Base-by-base conservation (phyloP, 192 early-diverging fungal species). In the Backusella tarrabulga region DNA sequence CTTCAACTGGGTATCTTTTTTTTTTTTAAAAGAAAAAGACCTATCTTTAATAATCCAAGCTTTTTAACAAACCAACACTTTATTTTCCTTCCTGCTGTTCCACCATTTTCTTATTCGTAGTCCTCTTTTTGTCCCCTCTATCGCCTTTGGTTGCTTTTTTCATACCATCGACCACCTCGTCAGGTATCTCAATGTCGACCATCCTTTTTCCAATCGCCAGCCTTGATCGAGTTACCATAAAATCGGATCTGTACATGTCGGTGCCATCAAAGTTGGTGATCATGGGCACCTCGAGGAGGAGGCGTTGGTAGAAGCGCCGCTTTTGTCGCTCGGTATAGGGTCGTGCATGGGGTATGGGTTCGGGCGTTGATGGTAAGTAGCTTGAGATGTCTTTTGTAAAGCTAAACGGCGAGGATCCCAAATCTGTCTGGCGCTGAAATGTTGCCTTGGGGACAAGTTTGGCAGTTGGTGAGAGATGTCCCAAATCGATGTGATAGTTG, bases 261-360 rank as follows among this genome's bases (percentile, higher is more conserved):
- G n/a, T 21, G n/a, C 54, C 54, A 56, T 56, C 21, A 56, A 56
- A 56, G 9, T 21, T 2, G 5, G 2, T 9, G 2, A 56, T 6
- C 21, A 71, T 9, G 1, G 80, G 76, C 21, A 81, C 23, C 32
- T 75, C 15, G 0, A 14, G 6, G 0, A 81, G 32, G 3, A 81
- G 35, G 4, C 70, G 34, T 12, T 68, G 73, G 56, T 81, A 81
- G 34, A 75, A 19, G 3, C 80, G 36, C 23, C 73, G 68, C 21
- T 74, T 36, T 52, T 74, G 36, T 34, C 80, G 44, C 34, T 54
- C 44, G n/a, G 32, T 23, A 46, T 56, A 34, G 21, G 41, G 19
- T 7, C 9, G 8, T 41, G 46, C 72, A 8, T 4, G n/a, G n/a
- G 36, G 63, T 68, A n/a, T 41, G 42, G 15, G 5, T 41, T 19